Evolutionary conservation across 1,139 yeast species (phyloP), one percentile per base, ranked within the genome.

Genomic region (Pichia sp.): DNA sequence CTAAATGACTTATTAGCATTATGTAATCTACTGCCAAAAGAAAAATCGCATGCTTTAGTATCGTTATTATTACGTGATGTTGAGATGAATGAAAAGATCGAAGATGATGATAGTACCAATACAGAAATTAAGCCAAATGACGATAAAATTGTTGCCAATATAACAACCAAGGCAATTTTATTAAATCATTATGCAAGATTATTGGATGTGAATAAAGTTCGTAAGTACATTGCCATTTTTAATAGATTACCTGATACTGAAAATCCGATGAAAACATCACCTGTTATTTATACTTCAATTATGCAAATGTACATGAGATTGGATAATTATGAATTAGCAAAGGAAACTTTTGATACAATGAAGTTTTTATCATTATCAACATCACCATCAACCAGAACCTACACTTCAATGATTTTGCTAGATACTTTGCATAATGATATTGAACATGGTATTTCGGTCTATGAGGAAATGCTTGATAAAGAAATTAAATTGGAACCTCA

Each of bases 301-400:
- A 67, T 90, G 50, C 84, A 84, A 56, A 77, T 89, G 25, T 84
- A 87, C 62, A 81, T 83, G 4, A 75, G 80, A 53, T 64, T 79
- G 27, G 70, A 71, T 28, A 77, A 82, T 55, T 81, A 75, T 58
- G 69, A 74, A 38, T 82, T 80, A 58, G 96, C 96, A 0, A 77
- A 80, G 53, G 81, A 83, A 49, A 73, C 87, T 1, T 93, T 93
- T 66, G 93, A 86, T 60, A 80, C 89, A 57, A 84, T 93, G 90
- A 91, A 89, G 66, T 91, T 87, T 65, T 68, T 85, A 57, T 81
- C 95, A 0, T 64, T 73, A 8, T 69, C 71, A 34, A 79, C 88
- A 3, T 77, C 79, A 50, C 97, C 98, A 0, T 85, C 82, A 48
- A 65, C 79, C 0, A 69, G 72, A 25, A 80, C 89, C 0, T 93